phyloP scores from a whole-genome alignment of 345 rosid species.

The Kandelia obovata region DNA sequence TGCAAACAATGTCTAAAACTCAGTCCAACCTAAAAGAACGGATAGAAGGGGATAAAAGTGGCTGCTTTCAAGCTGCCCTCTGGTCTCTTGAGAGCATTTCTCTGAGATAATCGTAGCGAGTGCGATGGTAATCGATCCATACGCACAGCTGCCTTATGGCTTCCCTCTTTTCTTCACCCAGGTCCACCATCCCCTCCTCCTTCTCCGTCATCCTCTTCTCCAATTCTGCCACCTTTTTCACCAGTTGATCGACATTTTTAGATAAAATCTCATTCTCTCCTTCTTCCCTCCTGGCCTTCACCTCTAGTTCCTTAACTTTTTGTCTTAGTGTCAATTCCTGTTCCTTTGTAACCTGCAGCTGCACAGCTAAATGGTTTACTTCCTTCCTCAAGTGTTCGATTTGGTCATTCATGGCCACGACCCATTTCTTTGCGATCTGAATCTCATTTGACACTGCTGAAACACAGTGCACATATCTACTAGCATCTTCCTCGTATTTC shows the following conservation, averaged over 20 bases:
- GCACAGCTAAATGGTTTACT: constrained; percentile 28
- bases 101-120: constrained; percentile 52
- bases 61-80: constrained; percentile 26
- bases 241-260: constrained; percentile 31
- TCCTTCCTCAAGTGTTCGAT: constrained; percentile 38
- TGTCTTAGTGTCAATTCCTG: constrained; percentile 31
- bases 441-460: constrained; percentile 40
- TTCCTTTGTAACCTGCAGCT: constrained; percentile 35
- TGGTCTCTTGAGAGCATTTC: constrained; percentile 38
- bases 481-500: constrained; percentile 38
- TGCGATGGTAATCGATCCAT: constrained; percentile 76
- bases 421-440: constrained; percentile 42
- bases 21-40: not conserved
- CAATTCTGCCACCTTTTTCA: constrained; percentile 36
- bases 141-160: constrained; percentile 91
- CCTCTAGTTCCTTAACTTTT: constrained; percentile 44
- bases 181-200: constrained; percentile 38
- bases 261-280: constrained; percentile 49
- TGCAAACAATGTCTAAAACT: not conserved
- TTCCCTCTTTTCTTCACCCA: constrained; percentile 84
- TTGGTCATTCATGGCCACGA: constrained; percentile 33
- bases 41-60: not conserved
- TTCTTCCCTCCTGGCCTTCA: constrained; percentile 41
- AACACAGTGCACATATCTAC: constrained; percentile 37
- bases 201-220: constrained; percentile 44